Evolutionary conservation across 768 basidiomycete species (phyloP).

Genomic region (Hysterangium stoloniferum): DNA sequence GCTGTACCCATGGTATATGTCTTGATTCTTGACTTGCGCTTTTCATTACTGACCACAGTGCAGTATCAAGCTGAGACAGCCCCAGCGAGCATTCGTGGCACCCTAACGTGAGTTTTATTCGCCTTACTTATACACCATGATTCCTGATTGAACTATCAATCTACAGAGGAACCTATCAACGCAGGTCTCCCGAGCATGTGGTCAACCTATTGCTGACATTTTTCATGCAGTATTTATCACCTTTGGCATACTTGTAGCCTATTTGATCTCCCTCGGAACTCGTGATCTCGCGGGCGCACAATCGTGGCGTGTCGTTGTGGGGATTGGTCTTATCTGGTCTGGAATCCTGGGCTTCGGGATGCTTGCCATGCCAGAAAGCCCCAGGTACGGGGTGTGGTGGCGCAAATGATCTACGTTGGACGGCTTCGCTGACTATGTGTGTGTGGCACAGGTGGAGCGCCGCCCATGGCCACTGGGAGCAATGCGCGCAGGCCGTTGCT

Average conservation of each 20-base stretch:
- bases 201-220: neutral
- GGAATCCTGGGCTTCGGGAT: constrained; percentile 55
- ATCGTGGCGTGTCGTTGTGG: constrained; percentile 58
- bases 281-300: constrained; percentile 37
- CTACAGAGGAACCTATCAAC: constrained; percentile 5
- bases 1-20: constrained; percentile 51
- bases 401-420: neutral
- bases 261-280: constrained; percentile 65
- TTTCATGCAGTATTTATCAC: constrained; percentile 45
- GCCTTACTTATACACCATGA: constrained; percentile 12
- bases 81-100: constrained; percentile 63
- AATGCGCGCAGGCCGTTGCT: constrained; percentile 42
- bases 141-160: too few species aligned
- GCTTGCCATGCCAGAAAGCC: constrained; percentile 62
- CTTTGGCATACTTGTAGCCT: constrained; percentile 60
- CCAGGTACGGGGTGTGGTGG: constrained; percentile 28
- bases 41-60: constrained; percentile 7
- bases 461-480: constrained; percentile 36
- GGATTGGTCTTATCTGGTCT: constrained; percentile 56
- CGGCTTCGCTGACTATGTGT: too few species aligned
- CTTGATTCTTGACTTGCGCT: constrained; percentile 1
- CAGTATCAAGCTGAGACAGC: constrained; percentile 68
- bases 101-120: constrained; percentile 41
- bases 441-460: constrained; percentile 43
- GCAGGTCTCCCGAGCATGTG: neutral